A percentile compares a stretch with the other conserved stretches of the same genome.
These are phyloP conservation scores for Erodium texanum DNA, from an alignment of 441 rosid species.

Conservation along the genomic window DNA sequence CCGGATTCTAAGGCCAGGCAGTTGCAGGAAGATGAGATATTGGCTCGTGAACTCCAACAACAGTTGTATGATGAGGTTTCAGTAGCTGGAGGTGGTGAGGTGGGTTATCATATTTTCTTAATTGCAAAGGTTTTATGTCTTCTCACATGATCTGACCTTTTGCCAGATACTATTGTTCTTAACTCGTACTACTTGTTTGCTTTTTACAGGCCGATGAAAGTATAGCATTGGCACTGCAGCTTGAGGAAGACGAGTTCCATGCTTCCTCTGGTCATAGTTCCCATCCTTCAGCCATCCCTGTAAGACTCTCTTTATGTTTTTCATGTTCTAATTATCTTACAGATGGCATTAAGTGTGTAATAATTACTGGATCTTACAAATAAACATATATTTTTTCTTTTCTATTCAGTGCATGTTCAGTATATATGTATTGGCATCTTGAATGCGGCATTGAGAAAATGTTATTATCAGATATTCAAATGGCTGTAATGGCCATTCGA, in stretches of 20 bases:
- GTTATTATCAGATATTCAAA: background rate
- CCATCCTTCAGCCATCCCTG: conserved; percentile 24
- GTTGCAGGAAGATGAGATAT: conserved; percentile 73
- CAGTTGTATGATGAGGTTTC: conserved; percentile 51
- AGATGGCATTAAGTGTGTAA: background rate
- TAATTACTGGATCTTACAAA: conserved; percentile 5
- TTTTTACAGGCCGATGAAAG: conserved; percentile 47
- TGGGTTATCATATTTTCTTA: conserved; percentile 20
- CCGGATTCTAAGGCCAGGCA: conserved; percentile 56
- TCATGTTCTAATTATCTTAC: background rate
- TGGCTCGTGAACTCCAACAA: conserved; percentile 91
- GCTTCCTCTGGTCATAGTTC: conserved; percentile 28
- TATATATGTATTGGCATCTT: background rate
- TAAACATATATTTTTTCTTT: too few relatives aligned
- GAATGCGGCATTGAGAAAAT: background rate
- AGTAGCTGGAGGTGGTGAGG: conserved; percentile 37
- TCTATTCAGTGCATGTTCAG: background rate
- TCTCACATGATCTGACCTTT: conserved; percentile 4
- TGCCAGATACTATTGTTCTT: conserved; percentile 12
- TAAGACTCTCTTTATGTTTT: conserved; percentile 24
- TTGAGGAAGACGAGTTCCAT: conserved; percentile 37
- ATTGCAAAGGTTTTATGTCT: background rate
- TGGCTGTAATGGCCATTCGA: background rate
- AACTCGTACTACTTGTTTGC: conserved; percentile 15
- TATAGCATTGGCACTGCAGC: conserved; percentile 52